Base-by-base conservation (phyloP, 257 asterid genomes). In the Craterostigma plantagineum region DNA sequence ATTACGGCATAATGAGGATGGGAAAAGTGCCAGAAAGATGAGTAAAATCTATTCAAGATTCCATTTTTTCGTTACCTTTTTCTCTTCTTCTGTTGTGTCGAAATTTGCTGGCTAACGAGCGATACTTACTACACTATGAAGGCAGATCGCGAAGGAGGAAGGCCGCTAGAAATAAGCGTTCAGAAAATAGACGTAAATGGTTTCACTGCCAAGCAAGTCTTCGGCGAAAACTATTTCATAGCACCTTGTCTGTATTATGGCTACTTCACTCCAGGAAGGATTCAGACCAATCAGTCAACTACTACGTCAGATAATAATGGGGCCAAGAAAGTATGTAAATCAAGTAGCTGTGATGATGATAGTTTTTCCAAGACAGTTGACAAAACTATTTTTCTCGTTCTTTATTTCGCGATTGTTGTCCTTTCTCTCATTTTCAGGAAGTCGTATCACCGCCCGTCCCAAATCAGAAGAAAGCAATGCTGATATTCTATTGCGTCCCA, bases 121-220 rank as follows among this genome's bases (percentile, higher is more conserved):
- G 30, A 23, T 23, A 42, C 52, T 18, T 53, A 46, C 56, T 75
- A 62, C 91, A 79, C 92, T 76, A 8, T 60, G 73, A 82, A 75
- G 72, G 94, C 81, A 18, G 94, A 81, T 30, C 61, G 92, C 33
- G 94, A 81, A 72, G 94, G 94, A 27, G 94, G 94, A 52, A 63
- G 68, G 50, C 92, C 94, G 14, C 64, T 69, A 1, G 92, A 77
- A 11, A 53, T 77, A 35, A 67, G 15, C 50, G 14, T 81, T 46
- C 58, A 70, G 60, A 71, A 58, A 43, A 17, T 69, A 5, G 76
- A 67, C 48, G 38, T 41, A 50, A 72, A 71, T 47, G 91, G 94
- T 35, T 81, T 65, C 68, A 63, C 62, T 39, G 58, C 75, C 5
- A 68, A 60, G 56, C 72, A 66, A 53, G 8, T 38, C 16, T 42